Percentiles rank a stretch among this genome's conserved stretches.
Conservation (phyloP, 257 asterid species). For the Thymus mandschuricus region DNA sequence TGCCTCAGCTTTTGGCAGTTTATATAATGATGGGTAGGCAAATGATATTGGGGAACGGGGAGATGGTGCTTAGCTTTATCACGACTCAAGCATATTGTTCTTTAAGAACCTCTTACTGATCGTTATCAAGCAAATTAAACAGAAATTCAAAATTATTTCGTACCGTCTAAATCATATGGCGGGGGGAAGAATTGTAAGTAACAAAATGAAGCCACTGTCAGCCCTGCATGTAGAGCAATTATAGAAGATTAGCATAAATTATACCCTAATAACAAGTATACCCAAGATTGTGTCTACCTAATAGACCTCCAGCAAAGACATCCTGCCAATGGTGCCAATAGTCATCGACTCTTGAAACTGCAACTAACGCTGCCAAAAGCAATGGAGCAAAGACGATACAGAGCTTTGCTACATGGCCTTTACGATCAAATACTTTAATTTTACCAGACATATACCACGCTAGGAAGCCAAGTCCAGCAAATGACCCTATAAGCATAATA, state of each 20-base stretch:
- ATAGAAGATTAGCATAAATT: slow-evolving; percentile 27
- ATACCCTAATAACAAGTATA: slow-evolving; percentile 18
- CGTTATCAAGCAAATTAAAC: not conserved
- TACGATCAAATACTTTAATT: slow-evolving; percentile 66
- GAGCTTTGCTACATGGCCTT: slow-evolving; percentile 80
- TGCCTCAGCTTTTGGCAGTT: not conserved
- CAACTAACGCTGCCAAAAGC: slow-evolving; percentile 77
- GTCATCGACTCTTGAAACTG: slow-evolving; percentile 84
- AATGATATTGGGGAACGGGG: not conserved
- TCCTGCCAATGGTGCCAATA: slow-evolving; percentile 95
- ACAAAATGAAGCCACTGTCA: slow-evolving; percentile 78
- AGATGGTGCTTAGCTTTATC: too few species aligned
- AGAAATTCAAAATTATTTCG: not conserved
- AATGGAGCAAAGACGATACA: slow-evolving; percentile 66
- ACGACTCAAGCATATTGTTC: not conserved
- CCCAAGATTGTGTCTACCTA: slow-evolving; percentile 44
- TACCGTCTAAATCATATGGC: slow-evolving; percentile 85
- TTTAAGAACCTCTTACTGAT: slow-evolving; percentile 2
- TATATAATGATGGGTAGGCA: not conserved
- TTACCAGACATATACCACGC: slow-evolving; percentile 82
- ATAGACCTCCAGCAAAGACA: slow-evolving; percentile 70
- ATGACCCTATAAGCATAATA: slow-evolving; percentile 63
- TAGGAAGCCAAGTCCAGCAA: slow-evolving; percentile 85
- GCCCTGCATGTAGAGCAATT: slow-evolving; percentile 57
- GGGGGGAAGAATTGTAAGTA: slow-evolving; percentile 96